These are phyloP conservation scores for Oxyria digyna DNA, from an alignment of 148 eudicot species.

Conservation along the genomic window DNA sequence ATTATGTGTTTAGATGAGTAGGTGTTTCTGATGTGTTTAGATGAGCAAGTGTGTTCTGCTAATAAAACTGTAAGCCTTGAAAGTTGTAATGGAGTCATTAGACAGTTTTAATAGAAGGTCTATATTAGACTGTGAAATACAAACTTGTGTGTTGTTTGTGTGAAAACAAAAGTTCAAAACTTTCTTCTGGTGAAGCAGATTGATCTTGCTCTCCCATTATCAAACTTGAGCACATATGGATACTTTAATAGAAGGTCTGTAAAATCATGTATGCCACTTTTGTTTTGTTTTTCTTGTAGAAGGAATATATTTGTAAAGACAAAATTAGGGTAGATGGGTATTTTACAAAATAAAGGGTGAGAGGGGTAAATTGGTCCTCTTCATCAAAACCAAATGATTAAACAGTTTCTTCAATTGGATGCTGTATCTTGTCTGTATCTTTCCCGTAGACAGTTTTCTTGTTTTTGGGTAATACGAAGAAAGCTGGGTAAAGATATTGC, in stretches of 20 bases:
- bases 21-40: no score
- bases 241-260: background rate
- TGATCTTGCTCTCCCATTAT: background rate
- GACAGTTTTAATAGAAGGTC: no score
- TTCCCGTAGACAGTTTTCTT: background rate
- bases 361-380: background rate
- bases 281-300: background rate
- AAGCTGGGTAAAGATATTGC: background rate
- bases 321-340: background rate
- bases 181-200: background rate
- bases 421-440: background rate
- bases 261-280: background rate
- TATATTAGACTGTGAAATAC: no score
- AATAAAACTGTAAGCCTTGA: no score
- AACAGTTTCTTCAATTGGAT: background rate
- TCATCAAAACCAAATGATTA: background rate
- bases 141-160: background rate
- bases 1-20: no score
- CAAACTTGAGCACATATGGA: background rate
- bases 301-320: background rate
- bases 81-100: no score
- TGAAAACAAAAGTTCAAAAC: no score
- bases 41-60: no score
- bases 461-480: background rate
- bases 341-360: background rate